A percentile compares a stretch with the other conserved stretches of the same genome.
These are phyloP conservation scores for Ehretia macrophylla DNA, from an alignment of 257 asterid genomes.

Conservation along the genomic window DNA sequence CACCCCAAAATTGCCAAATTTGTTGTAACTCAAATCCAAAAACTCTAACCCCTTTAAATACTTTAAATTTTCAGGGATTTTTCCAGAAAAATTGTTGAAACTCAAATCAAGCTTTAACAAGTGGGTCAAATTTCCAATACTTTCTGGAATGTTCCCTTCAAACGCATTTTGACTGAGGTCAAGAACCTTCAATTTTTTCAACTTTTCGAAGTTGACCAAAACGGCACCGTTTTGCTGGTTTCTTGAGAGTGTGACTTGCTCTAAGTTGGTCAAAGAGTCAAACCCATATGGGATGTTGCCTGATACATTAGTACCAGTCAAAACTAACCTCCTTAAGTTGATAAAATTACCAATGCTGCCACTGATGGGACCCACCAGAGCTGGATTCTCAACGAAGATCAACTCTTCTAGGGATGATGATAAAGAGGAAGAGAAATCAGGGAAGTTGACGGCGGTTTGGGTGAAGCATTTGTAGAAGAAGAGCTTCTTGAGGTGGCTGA, in stretches of 20 bases:
- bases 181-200: conserved; percentile 57
- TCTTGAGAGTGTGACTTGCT: conserved; percentile 64
- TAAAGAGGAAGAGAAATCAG: conserved; percentile 38
- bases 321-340: conserved; percentile 45
- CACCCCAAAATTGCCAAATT: conserved; percentile 45
- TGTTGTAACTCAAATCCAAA: conserved; percentile 63
- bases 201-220: conserved; percentile 13
- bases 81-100: conserved; percentile 53
- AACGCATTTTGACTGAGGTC: conserved; percentile 62
- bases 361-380: conserved; percentile 44
- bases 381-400: conserved; percentile 59
- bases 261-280: conserved; percentile 37
- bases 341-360: conserved; percentile 31
- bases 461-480: conserved; percentile 79
- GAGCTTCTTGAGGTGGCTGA: conserved; percentile 50
- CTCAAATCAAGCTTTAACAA: conserved; percentile 70
- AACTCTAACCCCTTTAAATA: conserved; percentile 49
- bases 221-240: conserved; percentile 51
- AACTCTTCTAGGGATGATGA: conserved; percentile 49
- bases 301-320: conserved; percentile 47
- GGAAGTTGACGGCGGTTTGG: conserved; percentile 24
- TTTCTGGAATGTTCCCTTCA: conserved; percentile 34
- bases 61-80: conserved; percentile 45
- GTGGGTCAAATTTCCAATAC: conserved; percentile 46
- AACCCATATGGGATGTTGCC: conserved; percentile 42